phyloP scores from a whole-genome alignment of 352 stramenopile species.

The Pythium aristosporum region DNA sequence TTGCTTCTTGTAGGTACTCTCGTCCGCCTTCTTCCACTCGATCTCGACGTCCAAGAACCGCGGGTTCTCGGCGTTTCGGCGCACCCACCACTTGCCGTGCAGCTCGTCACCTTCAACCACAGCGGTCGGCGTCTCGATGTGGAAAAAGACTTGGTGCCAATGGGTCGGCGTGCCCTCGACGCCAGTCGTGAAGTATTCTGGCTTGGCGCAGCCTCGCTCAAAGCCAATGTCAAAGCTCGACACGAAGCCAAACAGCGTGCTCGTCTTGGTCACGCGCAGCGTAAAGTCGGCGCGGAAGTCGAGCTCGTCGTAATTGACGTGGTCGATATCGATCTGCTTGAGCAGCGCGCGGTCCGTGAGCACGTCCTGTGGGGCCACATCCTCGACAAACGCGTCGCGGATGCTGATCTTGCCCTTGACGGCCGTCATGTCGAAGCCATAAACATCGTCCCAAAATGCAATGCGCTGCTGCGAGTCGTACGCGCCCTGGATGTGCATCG shows the following conservation, averaged over 20 bases:
- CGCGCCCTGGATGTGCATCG: conserved; percentile 90
- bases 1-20: conserved; percentile 47
- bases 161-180: conserved; percentile 93
- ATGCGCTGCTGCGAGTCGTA: conserved; percentile 68
- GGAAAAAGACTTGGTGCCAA: conserved; percentile 99
- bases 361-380: conserved; percentile 88
- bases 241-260: conserved; percentile 94
- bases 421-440: conserved; percentile 98
- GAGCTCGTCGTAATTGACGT: conserved; percentile 93
- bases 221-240: conserved; percentile 98
- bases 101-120: conserved; percentile 79
- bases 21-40: conserved; percentile 58
- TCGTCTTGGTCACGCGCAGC: conserved; percentile 82
- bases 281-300: conserved; percentile 92
- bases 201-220: conserved; percentile 87
- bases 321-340: conserved; percentile 87
- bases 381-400: conserved; percentile 95
- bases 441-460: conserved; percentile 97
- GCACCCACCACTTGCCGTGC: conserved; percentile 83
- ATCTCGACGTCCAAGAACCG: conserved; percentile 92
- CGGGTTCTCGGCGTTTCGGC: conserved; percentile 91
- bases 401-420: conserved; percentile 95
- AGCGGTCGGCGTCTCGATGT: conserved; percentile 81
- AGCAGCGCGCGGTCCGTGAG: conserved; percentile 88
- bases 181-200: conserved; percentile 95